Base-by-base conservation (phyloP, 1,139 yeast species). In the Wickerhamomyces sp. region DNA sequence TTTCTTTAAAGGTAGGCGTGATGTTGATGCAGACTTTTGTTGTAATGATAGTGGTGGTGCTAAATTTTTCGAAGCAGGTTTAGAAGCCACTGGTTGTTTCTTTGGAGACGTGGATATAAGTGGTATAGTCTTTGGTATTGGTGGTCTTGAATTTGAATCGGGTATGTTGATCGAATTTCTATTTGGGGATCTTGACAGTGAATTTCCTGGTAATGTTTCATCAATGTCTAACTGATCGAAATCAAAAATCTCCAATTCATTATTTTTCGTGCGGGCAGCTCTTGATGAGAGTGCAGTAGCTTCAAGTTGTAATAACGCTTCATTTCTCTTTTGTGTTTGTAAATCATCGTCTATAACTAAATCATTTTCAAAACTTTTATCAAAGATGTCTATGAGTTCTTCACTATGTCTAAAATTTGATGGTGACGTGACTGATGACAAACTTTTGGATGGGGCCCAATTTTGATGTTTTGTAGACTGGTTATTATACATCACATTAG, bases 401-500 rank as follows among this genome's bases (percentile, higher is more conserved):
- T 44, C 38, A 14, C 32, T 33, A 11, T 25, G 23, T 12, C 26
- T 32, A 12, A 28, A 27, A 18, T 26, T 28, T 10, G 33, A 11
- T 9, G 6, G 19, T 5, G 21, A 10, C 5, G 21, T 8, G 6
- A 9, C 32, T 30, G 43, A 40, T 23, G 49, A 44, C 5, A 54
- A 29, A 19, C 63, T 58, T 29, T 51, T 52, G 1, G 66, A 59
- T 5, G 64, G 62, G 10, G 69, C 55, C 61, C 64, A 62, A 11
- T 58, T 51, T 13, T 37, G 39, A 10, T 28, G 41, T 11, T 25
- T 32, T 9, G 43, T 23, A 6, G 32, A 13, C 1, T 38, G 27
- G 4, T 27, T 9, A 20, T 46, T 54, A 70, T 76, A 70, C 14
- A 70, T 64, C 2, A 64, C 47, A 27, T 61, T 62, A 1, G 81